phyloP scores from a whole-genome alignment of 2,329 filamentous ascomycete species.

The Botrytis elliptica region DNA sequence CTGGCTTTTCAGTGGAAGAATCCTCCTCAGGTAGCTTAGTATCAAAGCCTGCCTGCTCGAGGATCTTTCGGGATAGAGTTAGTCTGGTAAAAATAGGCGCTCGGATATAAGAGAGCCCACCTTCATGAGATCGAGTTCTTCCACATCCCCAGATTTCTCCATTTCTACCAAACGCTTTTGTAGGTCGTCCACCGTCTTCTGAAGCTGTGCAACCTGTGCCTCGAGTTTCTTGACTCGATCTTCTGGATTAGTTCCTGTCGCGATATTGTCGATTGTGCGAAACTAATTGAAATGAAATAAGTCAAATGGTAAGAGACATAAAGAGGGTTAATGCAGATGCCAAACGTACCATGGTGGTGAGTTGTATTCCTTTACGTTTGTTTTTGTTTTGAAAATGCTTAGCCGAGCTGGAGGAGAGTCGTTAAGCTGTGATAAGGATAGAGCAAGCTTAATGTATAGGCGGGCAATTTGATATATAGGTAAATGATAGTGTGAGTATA shows the following conservation, averaged over 20 bases:
- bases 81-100: background rate
- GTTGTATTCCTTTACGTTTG: too few species aligned
- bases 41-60: background rate
- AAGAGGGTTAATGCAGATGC: background rate
- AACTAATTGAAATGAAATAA: background rate
- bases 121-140: conserved; percentile 11
- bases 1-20: too few species aligned
- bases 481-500: too few species aligned
- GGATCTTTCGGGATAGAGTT: background rate
- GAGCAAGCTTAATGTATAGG: too few species aligned
- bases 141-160: background rate
- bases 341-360: background rate
- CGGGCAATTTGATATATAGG: too few species aligned
- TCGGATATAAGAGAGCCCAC: background rate
- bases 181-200: conserved; percentile 3
- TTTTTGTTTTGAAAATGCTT: too few species aligned
- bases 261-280: conserved; percentile 2
- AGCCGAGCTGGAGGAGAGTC: background rate
- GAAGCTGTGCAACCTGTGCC: background rate
- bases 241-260: background rate
- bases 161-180: background rate
- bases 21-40: background rate
- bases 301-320: background rate
- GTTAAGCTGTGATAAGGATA: background rate
- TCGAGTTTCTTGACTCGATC: conserved; percentile 7